phyloP scores from a whole-genome alignment of 192 early-diverging fungal genomes.

The Coemansia sp. region DNA sequence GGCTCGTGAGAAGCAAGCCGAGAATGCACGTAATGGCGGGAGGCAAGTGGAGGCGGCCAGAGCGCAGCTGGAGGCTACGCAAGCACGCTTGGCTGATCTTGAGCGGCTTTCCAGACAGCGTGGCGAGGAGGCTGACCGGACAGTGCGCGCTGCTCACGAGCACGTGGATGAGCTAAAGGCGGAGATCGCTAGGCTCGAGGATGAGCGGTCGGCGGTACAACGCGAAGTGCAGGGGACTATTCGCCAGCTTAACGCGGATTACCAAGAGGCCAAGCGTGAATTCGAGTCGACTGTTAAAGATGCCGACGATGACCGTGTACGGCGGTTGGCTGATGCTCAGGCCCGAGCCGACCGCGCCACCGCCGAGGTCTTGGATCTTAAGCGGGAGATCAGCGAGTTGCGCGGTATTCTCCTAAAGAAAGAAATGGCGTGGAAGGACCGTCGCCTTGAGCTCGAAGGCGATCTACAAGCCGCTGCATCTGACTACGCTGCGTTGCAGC shows the following conservation, averaged over 20 bases:
- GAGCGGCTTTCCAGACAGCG: constrained; percentile 41
- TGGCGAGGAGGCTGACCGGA: constrained; percentile 28
- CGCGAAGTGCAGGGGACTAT: constrained; percentile 44
- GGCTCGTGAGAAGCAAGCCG: constrained; percentile 22
- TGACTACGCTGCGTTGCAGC: constrained; percentile 42
- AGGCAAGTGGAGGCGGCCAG: constrained; percentile 32
- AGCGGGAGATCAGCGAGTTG: constrained; percentile 46
- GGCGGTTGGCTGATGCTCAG: constrained; percentile 42
- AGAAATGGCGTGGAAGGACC: constrained; percentile 50
- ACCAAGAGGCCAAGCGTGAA: constrained; percentile 38
- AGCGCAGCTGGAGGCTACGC: constrained; percentile 24
- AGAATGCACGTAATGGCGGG: background rate
- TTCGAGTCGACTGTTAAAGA: constrained; percentile 39
- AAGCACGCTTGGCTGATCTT: constrained; percentile 25
- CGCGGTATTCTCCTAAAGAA: constrained; percentile 45
- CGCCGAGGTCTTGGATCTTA: constrained; percentile 32
- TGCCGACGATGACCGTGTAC: constrained; percentile 34
- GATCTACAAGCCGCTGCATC: constrained; percentile 40
- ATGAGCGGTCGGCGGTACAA: constrained; percentile 44
- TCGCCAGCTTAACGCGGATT: constrained; percentile 38
- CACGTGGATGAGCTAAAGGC: constrained; percentile 35
- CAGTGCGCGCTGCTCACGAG: constrained; percentile 36
- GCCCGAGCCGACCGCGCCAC: constrained; percentile 27
- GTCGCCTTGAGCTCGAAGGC: constrained; percentile 28
- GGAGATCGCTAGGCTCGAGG: constrained; percentile 40